Conservation (phyloP, 2,329 filamentous ascomycete species). For the Decorospora gaudefroyi region DNA sequence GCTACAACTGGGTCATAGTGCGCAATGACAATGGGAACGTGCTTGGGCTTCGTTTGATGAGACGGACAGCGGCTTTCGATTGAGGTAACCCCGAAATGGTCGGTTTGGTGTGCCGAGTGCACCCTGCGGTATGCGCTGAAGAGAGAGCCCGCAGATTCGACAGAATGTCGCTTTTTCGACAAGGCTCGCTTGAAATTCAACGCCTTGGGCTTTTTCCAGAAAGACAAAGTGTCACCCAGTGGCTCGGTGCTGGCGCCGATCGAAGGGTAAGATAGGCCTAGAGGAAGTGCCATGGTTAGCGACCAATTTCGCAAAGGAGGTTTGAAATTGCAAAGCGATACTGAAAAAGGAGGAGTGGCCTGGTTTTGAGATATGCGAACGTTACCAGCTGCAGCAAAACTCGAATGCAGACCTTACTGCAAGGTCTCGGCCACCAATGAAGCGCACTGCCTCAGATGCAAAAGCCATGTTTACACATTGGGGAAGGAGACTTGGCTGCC, state of each 20-base stretch:
- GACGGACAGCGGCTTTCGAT: conserved; percentile 27
- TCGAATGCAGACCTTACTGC: conserved; percentile 38
- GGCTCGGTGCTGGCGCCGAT: conserved; percentile 44
- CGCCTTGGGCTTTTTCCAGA: conserved; percentile 43
- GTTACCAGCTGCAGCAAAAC: conserved; percentile 35
- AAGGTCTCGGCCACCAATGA: conserved; percentile 40
- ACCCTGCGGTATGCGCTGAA: conserved; percentile 28
- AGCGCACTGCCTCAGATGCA: conserved; percentile 24
- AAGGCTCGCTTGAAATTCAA: conserved; percentile 36
- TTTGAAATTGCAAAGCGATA: conserved; percentile 26
- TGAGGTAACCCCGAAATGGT: conserved; percentile 27
- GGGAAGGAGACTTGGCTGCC: conserved; percentile 40
- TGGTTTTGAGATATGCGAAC: conserved; percentile 41
- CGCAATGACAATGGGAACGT: conserved; percentile 53
- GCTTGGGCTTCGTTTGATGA: conserved; percentile 44
- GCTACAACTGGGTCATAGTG: conserved; percentile 48
- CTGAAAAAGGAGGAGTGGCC: conserved; percentile 33
- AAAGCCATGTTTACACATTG: conserved; percentile 38
- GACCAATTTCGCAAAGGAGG: conserved; percentile 23
- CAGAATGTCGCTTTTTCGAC: conserved; percentile 35
- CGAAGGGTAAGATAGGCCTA: conserved; percentile 48
- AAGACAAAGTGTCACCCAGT: conserved; percentile 35
- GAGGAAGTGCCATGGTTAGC: conserved; percentile 48
- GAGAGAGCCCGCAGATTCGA: conserved; percentile 39
- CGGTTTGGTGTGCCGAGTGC: conserved; percentile 27